Base-by-base conservation (phyloP, 768 basidiomycete genomes). In the Lactarius sp. region DNA sequence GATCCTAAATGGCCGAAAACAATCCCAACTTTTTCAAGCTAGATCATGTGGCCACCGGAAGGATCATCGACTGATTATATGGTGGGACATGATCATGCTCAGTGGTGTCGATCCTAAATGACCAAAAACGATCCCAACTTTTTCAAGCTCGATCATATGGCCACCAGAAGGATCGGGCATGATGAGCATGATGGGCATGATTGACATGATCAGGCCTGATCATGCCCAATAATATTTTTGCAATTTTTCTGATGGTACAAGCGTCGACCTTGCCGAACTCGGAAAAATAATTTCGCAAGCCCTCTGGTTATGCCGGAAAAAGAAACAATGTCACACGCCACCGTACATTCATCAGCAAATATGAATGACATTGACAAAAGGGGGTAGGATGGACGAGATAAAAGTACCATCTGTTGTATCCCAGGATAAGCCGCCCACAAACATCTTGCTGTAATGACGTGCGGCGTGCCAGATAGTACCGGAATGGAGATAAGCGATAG, bases 351-450 rank as follows among this genome's bases (percentile, higher is more conserved):
- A 81, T 79, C 22, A 27, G 22, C 22, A 27, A 27, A 27, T 67
- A 64, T 70, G 59, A 20, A 73, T 70, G 65, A 75, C 70, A 75
- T 68, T 68, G 57, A 39, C 50, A 60, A 49, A 4, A 64, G 41
- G 54, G 31, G 22, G 47, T 13, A 55, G 73, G 75, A 71, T 75
- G 76, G 75, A 69, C 70, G 73, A 71, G 60, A 69, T 69, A 54
- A 51, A 60, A 52, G 59, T 84, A 99, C 97, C 96, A 83, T 98
- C 97, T 74, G 93, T 96, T 71, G 97, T 98, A 77, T 98, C 96
- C 97, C 97, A 99, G 79, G 98, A 97, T 69, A 99, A 82, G 69
- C 97, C 97, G 67, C 97, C 97, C 73, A 99, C 95, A 77, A 99
- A 99, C 97, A 99, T 99, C 83, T 99, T 99, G 77, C 97, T 98